A percentile compares a stretch with the other conserved stretches of the same genome.
Evolutionary conservation across 345 rosid species (phyloP).

Genomic region (Populus simonii): DNA sequence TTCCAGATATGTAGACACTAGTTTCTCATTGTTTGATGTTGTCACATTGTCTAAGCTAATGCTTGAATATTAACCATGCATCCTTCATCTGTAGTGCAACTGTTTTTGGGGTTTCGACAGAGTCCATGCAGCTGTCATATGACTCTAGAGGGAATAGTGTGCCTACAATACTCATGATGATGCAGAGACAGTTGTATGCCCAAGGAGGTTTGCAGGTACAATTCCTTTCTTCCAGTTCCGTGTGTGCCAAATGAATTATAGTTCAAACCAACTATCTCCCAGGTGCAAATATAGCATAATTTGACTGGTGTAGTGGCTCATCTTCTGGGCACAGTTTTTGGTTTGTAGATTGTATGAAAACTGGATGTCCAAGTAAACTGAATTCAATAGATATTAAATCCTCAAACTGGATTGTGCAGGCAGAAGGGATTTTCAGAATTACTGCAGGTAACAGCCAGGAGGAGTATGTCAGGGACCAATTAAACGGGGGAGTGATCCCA

Average conservation of each 20-base stretch:
- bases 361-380: background rate
- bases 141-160: conserved; percentile 93
- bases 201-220: conserved; percentile 80
- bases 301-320: background rate
- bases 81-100: conserved; percentile 55
- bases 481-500: conserved; percentile 78
- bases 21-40: background rate
- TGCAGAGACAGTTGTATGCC: conserved; percentile 81
- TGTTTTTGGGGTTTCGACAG: conserved; percentile 95
- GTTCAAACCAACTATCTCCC: background rate
- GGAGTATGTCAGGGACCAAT: conserved; percentile 79
- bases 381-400: background rate
- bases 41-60: background rate
- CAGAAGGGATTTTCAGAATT: conserved; percentile 95
- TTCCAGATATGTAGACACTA: background rate
- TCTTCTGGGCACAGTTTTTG: background rate
- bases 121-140: conserved; percentile 93
- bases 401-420: conserved; percentile 38
- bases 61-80: conserved; percentile 2
- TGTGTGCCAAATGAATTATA: conserved; percentile 1
- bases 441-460: conserved; percentile 90
- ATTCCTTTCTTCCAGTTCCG: conserved; percentile 1
- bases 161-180: conserved; percentile 76
- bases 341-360: background rate
- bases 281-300: background rate